Evolutionary conservation across 2,329 filamentous ascomycete species (phyloP), one percentile per base, ranked within the genome.

Genomic region (Diaporthe caulivora): DNA sequence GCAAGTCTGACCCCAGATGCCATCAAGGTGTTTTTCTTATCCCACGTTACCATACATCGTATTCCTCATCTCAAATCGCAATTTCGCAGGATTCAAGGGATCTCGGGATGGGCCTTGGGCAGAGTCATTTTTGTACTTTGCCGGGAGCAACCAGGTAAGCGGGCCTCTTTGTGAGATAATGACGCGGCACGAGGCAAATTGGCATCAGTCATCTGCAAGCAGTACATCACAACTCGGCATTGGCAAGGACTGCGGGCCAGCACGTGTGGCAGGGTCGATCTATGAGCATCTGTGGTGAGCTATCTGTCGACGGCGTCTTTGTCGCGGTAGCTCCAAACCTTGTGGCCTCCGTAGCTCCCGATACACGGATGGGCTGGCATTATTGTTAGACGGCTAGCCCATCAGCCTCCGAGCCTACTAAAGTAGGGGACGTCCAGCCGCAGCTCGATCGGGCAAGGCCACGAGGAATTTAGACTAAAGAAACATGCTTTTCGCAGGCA

Each of bases 401-500:
- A n/a, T 57, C 37, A 18, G 54, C 21, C 54, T 13, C 1, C n/a
- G 54, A 37, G 54, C 21, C 54, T n/a, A 34, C 53, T 55, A 34
- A 37, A 21, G 37, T 42, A 42, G 57, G 37, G 37, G n/a, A 42
- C 57, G 34, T 60, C 24, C 57, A 60, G 34, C 57, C 9, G 40
- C 58, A 29, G 11, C 58, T 18, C 9, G 26, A 62, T 62, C 58
- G 15, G 58, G 58, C 40, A 62, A 47, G 26, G 40, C 24, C 24
- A 62, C 13, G 51, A 57, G 26, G 26, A 64, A 26, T n/a, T 24
- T 58, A 37, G 60, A 24, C 60, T 24, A 37, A 29, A 65, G 60
- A 34, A 65, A 65, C 60, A 65, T 65, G 60, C 42, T 65, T 65
- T 49, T 65, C 26, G 42, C 37, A 65, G 60, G 60, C 60, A 64